phyloP scores from a whole-genome alignment of 768 basidiomycete genomes.

The Macrocybe gigantea region DNA sequence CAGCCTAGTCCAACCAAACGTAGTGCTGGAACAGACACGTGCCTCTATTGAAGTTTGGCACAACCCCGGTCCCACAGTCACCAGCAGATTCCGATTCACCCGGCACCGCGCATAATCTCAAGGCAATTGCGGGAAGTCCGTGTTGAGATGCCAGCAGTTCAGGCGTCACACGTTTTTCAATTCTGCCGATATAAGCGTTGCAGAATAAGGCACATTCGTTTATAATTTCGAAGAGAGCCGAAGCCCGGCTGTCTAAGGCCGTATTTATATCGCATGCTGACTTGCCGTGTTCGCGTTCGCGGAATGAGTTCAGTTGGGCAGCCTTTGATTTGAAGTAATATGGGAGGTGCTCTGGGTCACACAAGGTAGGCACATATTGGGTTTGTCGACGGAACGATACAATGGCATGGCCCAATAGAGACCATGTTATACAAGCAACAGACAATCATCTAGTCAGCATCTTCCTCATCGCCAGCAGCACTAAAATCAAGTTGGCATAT shows the following conservation, averaged over 20 bases:
- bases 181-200: no score
- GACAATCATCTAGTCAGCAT: conserved; percentile 17
- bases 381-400: not conserved
- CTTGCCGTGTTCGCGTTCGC: no score
- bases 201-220: no score
- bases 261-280: no score
- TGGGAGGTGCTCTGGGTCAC: no score
- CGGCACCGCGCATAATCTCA: conserved; percentile 12
- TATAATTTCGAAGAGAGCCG: no score
- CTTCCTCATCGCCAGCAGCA: conserved; percentile 22
- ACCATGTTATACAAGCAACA: not conserved
- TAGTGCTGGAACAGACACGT: not conserved
- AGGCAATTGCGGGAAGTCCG: conserved; percentile 7
- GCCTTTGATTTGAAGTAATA: no score
- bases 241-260: no score
- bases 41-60: conserved; percentile 11
- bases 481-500: not conserved
- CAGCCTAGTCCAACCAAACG: not conserved
- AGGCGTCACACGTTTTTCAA: no score
- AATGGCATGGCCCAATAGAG: not conserved
- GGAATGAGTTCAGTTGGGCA: no score
- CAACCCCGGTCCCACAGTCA: conserved; percentile 5
- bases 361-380: no score
- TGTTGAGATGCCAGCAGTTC: no score
- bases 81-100: conserved; percentile 14